Evolutionary conservation across 2,329 filamentous ascomycete genomes (phyloP).

Genomic region (Cladosporium oxysporum): DNA sequence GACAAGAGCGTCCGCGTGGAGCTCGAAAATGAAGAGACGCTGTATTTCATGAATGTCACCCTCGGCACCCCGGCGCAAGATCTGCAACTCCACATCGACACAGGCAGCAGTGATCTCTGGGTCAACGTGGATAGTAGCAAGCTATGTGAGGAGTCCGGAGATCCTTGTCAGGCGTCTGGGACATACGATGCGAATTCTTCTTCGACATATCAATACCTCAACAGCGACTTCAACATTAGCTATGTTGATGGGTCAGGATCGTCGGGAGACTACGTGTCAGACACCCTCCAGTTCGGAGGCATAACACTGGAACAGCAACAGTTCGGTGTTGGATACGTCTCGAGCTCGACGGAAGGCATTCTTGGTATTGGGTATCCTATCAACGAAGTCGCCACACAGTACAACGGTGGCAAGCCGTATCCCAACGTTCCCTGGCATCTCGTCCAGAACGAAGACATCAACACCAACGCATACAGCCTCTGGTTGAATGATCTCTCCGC

Average conservation of each 20-base stretch:
- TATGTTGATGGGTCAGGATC: constrained; percentile 83
- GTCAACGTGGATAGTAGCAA: constrained; percentile 64
- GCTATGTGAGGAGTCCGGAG: constrained; percentile 53
- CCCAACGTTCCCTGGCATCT: constrained; percentile 67
- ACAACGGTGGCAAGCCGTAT: constrained; percentile 53
- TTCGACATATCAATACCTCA: constrained; percentile 73
- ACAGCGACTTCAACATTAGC: constrained; percentile 79
- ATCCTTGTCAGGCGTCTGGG: constrained; percentile 63
- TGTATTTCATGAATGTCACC: constrained; percentile 61
- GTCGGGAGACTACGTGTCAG: constrained; percentile 75
- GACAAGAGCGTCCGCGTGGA: constrained; percentile 45
- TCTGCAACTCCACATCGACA: constrained; percentile 61
- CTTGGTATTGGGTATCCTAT: constrained; percentile 79
- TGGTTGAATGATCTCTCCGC: constrained; percentile 63
- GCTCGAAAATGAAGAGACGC: constrained; percentile 60
- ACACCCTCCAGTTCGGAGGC: constrained; percentile 65
- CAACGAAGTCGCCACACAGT: constrained; percentile 74
- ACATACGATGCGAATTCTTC: constrained; percentile 71
- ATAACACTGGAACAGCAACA: constrained; percentile 60
- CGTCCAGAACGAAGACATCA: constrained; percentile 62
- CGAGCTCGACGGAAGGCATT: constrained; percentile 66
- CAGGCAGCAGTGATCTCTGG: constrained; percentile 65
- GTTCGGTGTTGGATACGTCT: constrained; percentile 71
- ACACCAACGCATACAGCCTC: constrained; percentile 66
- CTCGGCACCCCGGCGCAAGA: constrained; percentile 59